These are phyloP conservation scores for Iris macrosiphon DNA, from an alignment of 106 monocot genomes.

Conservation along the genomic window DNA sequence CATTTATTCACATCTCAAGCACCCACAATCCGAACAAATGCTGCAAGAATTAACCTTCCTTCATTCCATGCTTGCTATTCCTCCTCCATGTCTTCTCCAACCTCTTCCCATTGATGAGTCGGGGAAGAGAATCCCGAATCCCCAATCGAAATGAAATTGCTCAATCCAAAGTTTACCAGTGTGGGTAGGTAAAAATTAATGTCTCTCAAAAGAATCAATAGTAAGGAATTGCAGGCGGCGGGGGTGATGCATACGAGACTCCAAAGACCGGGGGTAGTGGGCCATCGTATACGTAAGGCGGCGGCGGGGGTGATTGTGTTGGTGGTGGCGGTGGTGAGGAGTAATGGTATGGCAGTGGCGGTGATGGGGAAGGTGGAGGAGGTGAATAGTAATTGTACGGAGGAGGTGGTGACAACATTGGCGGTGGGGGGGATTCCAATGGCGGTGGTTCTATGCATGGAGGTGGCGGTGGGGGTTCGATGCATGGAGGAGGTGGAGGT, in stretches of 20 bases:
- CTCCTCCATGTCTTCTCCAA: not conserved
- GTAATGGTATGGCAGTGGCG: not conserved
- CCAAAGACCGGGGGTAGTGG: conserved; percentile 47
- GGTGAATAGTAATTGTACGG: not conserved
- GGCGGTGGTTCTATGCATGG: conserved; percentile 10
- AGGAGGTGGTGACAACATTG: conserved; percentile 8
- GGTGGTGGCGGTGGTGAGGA: conserved; percentile 8
- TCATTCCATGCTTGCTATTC: not conserved
- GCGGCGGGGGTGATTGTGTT: conserved; percentile 10
- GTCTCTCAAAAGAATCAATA: conserved; percentile 32
- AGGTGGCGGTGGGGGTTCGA: too few species aligned
- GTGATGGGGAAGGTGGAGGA: not conserved
- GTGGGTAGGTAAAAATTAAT: not conserved
- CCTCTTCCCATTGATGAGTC: not conserved
- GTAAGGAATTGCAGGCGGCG: conserved; percentile 35
- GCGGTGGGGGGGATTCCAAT: conserved; percentile 9
- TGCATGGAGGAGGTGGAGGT: conserved; percentile 19
- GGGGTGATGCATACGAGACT: conserved; percentile 43
- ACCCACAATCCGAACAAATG: conserved; percentile 3
- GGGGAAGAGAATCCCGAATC: not conserved
- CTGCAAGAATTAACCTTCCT: not conserved
- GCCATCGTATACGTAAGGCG: conserved; percentile 27
- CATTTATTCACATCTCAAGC: conserved; percentile 38
- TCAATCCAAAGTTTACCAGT: not conserved
- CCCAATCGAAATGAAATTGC: conserved; percentile 10